Percentiles rank a stretch among this genome's conserved stretches.
phyloP scores from a whole-genome alignment of 129 eudicot species.

The Oenanthe sinensis region DNA sequence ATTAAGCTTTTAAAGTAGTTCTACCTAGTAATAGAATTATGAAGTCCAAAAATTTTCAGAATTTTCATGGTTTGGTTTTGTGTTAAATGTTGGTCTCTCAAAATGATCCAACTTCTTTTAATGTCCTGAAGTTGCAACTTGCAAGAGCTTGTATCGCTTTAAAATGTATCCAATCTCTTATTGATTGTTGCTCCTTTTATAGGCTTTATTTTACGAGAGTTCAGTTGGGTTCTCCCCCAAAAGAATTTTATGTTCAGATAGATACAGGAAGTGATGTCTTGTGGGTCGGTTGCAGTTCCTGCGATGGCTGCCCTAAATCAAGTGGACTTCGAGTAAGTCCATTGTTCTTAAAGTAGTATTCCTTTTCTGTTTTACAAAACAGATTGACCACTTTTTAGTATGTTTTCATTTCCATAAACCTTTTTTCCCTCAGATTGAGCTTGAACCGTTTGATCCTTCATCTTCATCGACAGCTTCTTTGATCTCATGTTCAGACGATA shows the following conservation, averaged over 20 bases:
- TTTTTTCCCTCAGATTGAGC: constrained; percentile 42
- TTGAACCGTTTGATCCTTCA: constrained; percentile 67
- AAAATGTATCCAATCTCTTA: not conserved
- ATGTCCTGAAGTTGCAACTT: not conserved
- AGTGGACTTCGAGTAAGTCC: constrained; percentile 75
- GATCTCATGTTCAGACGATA: constrained; percentile 66
- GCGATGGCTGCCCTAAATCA: constrained; percentile 75
- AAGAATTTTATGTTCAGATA: constrained; percentile 79
- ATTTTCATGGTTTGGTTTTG: not conserved
- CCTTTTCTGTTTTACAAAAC: not conserved
- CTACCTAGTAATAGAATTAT: not conserved
- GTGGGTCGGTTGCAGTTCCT: constrained; percentile 76
- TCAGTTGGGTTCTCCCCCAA: constrained; percentile 80
- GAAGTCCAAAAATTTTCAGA: not conserved
- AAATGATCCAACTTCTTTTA: not conserved
- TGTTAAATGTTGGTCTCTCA: not conserved
- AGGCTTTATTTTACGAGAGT: constrained; percentile 84
- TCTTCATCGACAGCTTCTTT: constrained; percentile 52
- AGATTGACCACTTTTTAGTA: not conserved
- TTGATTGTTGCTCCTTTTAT: constrained; percentile 15
- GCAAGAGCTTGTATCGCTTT: not conserved
- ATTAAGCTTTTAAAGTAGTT: not conserved
- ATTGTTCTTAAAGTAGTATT: not conserved
- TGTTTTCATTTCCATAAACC: not conserved
- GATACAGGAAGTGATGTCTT: constrained; percentile 93